These are phyloP conservation scores for Cryptomeria japonica DNA, from an alignment of 75 land plant genomes.

Conservation along the genomic window DNA sequence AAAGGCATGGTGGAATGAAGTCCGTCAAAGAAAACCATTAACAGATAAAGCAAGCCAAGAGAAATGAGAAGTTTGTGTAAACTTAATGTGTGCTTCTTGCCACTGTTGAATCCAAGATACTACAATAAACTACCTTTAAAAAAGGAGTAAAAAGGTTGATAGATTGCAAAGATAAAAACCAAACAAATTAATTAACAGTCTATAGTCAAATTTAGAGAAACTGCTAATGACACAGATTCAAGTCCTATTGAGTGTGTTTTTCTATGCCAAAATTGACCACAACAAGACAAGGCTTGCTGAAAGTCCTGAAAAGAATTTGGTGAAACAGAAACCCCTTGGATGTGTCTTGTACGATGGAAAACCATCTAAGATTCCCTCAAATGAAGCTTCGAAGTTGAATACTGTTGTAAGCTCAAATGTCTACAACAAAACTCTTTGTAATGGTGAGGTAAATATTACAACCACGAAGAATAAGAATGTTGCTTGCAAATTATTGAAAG, in stretches of 20 bases:
- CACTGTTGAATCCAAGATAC: neutral
- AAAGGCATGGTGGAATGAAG: conserved; percentile 1
- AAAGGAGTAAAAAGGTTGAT: neutral
- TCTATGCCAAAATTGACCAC: neutral
- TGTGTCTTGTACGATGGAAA: neutral
- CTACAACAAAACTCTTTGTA: neutral
- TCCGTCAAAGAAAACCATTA: neutral
- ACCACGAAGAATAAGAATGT: neutral
- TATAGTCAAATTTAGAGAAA: neutral
- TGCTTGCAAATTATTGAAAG: neutral
- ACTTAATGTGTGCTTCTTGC: neutral
- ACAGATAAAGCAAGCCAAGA: neutral
- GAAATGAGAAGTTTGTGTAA: neutral
- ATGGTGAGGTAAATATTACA: too few species aligned
- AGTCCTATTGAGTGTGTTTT: neutral
- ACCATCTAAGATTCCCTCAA: neutral
- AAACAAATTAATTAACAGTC: neutral
- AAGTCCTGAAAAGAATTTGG: neutral
- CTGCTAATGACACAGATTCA: neutral
- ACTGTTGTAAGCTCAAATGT: neutral
- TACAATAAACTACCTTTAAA: neutral
- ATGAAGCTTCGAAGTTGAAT: neutral
- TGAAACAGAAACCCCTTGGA: neutral
- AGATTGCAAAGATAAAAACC: neutral
- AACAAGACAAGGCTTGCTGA: neutral